Percentiles rank a stretch among this genome's conserved stretches.
phyloP scores from a whole-genome alignment of 768 basidiomycete species.

The Trametes villosa region DNA sequence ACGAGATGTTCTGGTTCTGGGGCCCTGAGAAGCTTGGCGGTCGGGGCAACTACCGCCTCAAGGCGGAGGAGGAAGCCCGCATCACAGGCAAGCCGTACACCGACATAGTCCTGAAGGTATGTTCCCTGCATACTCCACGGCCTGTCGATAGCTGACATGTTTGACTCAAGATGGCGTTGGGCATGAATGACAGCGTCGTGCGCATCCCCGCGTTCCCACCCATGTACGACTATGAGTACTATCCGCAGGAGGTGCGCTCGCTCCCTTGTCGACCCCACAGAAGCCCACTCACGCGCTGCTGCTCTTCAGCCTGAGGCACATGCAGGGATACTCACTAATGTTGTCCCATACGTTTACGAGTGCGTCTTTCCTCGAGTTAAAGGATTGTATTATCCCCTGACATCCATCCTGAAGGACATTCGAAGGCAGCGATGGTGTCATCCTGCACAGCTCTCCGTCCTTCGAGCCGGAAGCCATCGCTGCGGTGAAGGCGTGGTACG shows the following conservation, averaged over 20 bases:
- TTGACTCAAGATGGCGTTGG: not conserved
- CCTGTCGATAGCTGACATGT: too few species aligned
- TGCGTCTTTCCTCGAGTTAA: not conserved
- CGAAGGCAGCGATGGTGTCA: slow-evolving; percentile 4
- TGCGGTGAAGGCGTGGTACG: slow-evolving; percentile 8
- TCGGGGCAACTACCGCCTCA: slow-evolving; percentile 10
- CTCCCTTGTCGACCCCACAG: not conserved
- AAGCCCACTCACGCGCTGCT: not conserved
- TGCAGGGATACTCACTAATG: not conserved
- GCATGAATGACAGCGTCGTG: slow-evolving; percentile 2
- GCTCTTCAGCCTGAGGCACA: not conserved
- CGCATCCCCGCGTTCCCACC: slow-evolving; percentile 25
- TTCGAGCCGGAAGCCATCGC: slow-evolving; percentile 13
- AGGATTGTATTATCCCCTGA: too few species aligned
- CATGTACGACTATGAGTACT: slow-evolving; percentile 28
- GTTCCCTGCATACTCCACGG: not conserved
- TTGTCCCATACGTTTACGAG: slow-evolving; percentile 8
- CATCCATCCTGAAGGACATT: not conserved
- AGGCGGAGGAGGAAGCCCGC: slow-evolving; percentile 12
- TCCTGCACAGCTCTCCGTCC: slow-evolving; percentile 9
- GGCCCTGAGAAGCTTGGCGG: slow-evolving; percentile 20
- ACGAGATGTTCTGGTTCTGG: slow-evolving; percentile 5
- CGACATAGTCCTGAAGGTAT: slow-evolving; percentile 9
- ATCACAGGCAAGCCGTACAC: slow-evolving; percentile 6
- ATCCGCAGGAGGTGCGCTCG: not conserved